Conservation (phyloP, 2,329 filamentous ascomycete species). For the Ascochyta koolunga region DNA sequence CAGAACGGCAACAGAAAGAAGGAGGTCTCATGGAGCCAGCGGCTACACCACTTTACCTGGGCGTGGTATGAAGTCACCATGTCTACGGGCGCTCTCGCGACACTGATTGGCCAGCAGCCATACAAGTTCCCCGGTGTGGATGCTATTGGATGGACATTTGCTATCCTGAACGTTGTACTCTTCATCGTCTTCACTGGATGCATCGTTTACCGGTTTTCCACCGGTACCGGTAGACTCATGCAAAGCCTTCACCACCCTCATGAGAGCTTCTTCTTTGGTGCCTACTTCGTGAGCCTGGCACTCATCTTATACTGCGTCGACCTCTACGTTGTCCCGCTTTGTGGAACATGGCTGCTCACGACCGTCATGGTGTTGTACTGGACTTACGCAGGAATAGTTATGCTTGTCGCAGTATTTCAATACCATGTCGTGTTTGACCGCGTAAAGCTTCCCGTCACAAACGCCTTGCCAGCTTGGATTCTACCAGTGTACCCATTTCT, state of each 20-base stretch:
- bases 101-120: conserved; percentile 62
- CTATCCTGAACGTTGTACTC: conserved; percentile 69
- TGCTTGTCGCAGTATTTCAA: conserved; percentile 77
- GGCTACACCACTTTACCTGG: conserved; percentile 49
- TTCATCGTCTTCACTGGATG: conserved; percentile 62
- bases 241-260: conserved; percentile 66
- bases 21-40: conserved; percentile 24
- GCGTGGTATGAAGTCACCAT: conserved; percentile 76
- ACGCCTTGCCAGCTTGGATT: conserved; percentile 51
- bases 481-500: conserved; percentile 43
- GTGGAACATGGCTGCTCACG: conserved; percentile 61
- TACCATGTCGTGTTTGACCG: conserved; percentile 97
- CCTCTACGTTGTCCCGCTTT: conserved; percentile 66
- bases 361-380: conserved; percentile 71
- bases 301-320: conserved; percentile 50
- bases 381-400: conserved; percentile 63
- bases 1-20: conserved; percentile 15
- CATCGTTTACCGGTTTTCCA: conserved; percentile 66
- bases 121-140: conserved; percentile 66
- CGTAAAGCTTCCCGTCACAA: conserved; percentile 58
- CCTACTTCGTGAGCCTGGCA: conserved; percentile 68
- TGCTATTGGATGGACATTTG: conserved; percentile 69
- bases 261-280: conserved; percentile 74
- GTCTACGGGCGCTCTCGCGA: conserved; percentile 74
- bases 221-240: conserved; percentile 56